Evolutionary conservation across 2,329 filamentous ascomycete genomes (phyloP), one percentile per base, ranked within the genome.

Genomic region (Parastagonospora avenae): DNA sequence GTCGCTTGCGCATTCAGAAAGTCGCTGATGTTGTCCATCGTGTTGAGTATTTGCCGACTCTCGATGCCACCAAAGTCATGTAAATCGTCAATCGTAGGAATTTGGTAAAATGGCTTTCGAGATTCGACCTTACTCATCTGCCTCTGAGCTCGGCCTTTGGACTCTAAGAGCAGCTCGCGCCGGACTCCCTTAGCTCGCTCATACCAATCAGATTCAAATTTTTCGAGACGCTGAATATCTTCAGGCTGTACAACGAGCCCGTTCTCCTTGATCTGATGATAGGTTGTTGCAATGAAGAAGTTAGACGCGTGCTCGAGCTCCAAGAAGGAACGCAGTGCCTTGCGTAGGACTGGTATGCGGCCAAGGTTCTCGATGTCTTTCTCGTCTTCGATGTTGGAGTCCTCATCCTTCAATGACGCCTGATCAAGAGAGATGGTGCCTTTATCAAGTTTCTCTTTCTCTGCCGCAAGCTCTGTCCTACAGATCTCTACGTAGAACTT

Each of bases 231-330:
- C 44, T 80, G 76, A 63, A 87, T 92, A 12, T 87, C 82, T 1
- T 86, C 84, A 0, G 89, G 90, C 4, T 77, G 68, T 0, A 87
- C 91, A 61, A 87, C 76, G 1, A 83, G 79, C 38, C 82, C 72
- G 48, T 92, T 84, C 0, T 85, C 83, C 66, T 92, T 94, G 54
- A 95, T 89, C 66, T 96, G 91, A 66, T 86, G 97, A 60, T 87
- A 87, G 0, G 87, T 88, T 60, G 92, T 96, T 11, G 88, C 91
- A 24, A 87, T 87, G 67, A 95, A 96, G 75, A 97, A 97, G 1
- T 85, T 80, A 28, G 88, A 91, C 58, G 88, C 86, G 69, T 97
- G 93, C 54, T 93, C 83, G 37, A 95, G 74, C 67, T 96, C 91
- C 14, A 96, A 77, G 2, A 90, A 86, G 15, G 80, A 81, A 8